A percentile compares a stretch with the other conserved stretches of the same genome.
Evolutionary conservation across 2,329 filamentous ascomycete genomes (phyloP).

Genomic region (Fusarium piperis): DNA sequence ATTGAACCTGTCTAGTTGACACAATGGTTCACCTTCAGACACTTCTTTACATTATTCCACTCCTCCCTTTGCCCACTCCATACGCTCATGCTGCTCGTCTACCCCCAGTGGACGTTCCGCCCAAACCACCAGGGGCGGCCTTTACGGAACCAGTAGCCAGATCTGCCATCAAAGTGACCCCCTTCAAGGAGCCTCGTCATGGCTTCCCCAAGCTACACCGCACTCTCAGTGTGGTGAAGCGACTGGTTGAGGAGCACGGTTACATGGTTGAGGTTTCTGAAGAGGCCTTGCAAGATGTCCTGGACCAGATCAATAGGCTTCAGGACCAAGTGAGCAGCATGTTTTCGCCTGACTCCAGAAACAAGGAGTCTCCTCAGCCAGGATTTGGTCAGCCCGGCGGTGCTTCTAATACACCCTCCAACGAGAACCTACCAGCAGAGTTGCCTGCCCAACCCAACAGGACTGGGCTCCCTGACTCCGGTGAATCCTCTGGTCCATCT

Average conservation of each 20-base stretch:
- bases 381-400: conserved; percentile 8
- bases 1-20: conserved; percentile 3
- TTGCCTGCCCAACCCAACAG: conserved; percentile 7
- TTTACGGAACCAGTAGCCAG: conserved; percentile 15
- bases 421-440: background rate
- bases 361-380: conserved; percentile 8
- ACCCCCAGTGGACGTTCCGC: conserved; percentile 2
- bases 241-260: conserved; percentile 40
- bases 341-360: conserved; percentile 32
- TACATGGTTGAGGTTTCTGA: conserved; percentile 40
- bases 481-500: background rate
- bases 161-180: conserved; percentile 7
- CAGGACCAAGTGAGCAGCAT: conserved; percentile 42
- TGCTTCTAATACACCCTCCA: conserved; percentile 6
- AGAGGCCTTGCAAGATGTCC: conserved; percentile 38
- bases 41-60: conserved; percentile 29
- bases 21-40: conserved; percentile 37
- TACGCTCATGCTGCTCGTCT: conserved; percentile 20
- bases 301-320: conserved; percentile 42
- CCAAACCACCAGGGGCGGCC: conserved; percentile 12
- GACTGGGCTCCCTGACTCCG: background rate
- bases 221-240: conserved; percentile 27
- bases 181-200: conserved; percentile 20
- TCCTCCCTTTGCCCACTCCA: conserved; percentile 15
- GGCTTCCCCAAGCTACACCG: conserved; percentile 19